A percentile compares a stretch with the other conserved stretches of the same genome.
These are phyloP conservation scores for Hymenotorrendiella dingleyae DNA, from an alignment of 2,329 filamentous ascomycete species.

Conservation along the genomic window DNA sequence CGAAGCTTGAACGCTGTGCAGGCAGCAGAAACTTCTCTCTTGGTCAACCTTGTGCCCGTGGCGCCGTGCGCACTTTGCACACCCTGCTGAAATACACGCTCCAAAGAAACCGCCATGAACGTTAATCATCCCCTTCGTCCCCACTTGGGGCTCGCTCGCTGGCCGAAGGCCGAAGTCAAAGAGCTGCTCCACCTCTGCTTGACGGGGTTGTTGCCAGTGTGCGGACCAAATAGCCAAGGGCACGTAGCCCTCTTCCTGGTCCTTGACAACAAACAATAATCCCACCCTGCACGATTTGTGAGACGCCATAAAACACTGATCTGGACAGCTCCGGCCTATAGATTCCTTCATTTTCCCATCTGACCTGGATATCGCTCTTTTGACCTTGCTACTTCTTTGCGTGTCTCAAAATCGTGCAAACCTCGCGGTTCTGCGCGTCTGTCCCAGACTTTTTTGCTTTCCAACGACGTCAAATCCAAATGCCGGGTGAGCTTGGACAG, in stretches of 20 bases:
- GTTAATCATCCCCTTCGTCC: conserved; percentile 6
- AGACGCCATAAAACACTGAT: conserved; percentile 4
- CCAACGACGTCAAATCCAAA: neutral
- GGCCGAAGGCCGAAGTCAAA: neutral
- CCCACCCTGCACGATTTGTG: conserved; percentile 3
- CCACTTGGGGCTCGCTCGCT: neutral
- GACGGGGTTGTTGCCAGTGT: neutral
- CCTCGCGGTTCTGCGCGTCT: too few relatives aligned
- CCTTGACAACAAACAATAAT: conserved; percentile 9
- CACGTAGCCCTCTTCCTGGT: conserved; percentile 4
- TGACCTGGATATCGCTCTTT: too few relatives aligned
- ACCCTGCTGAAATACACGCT: conserved; percentile 2
- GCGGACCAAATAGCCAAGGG: neutral
- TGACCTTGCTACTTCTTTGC: too few relatives aligned
- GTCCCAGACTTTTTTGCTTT: too few relatives aligned
- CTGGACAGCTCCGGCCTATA: neutral
- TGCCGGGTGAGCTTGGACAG: conserved; percentile 3
- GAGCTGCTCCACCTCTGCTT: neutral
- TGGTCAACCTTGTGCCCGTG: too few relatives aligned
- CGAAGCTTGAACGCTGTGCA: too few relatives aligned
- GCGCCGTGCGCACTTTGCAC: conserved; percentile 3
- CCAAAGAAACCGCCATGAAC: neutral
- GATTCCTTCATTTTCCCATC: too few relatives aligned
- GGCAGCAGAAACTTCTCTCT: too few relatives aligned
- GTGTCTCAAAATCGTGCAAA: too few relatives aligned